These are phyloP conservation scores for Huiozyma sinensis DNA, from an alignment of 805 yeast genomes.

Conservation along the genomic window DNA sequence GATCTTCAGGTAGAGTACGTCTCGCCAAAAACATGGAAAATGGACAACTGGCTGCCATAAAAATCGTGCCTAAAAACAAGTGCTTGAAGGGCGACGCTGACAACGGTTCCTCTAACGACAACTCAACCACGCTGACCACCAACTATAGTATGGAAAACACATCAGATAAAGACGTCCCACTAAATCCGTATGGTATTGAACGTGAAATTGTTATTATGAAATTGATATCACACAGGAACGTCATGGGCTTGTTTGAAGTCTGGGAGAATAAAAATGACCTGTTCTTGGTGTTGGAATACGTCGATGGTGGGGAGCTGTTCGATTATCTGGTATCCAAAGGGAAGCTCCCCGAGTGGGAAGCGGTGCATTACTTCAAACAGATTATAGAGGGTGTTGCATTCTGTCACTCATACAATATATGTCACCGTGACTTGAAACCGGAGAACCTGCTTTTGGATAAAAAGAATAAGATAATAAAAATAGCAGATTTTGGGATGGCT, in stretches of 20 bases:
- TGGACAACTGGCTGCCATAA: conserved; percentile 74
- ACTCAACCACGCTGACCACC: conserved; percentile 10
- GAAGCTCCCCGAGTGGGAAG: conserved; percentile 60
- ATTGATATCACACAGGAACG: conserved; percentile 84
- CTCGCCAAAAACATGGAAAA: conserved; percentile 58
- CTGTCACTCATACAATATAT: conserved; percentile 70
- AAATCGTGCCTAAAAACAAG: conserved; percentile 58
- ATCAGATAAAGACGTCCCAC: conserved; percentile 6
- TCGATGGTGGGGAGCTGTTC: conserved; percentile 81
- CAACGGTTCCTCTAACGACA: conserved; percentile 1
- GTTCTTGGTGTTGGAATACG: conserved; percentile 68
- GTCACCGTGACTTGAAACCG: conserved; percentile 77
- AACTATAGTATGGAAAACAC: conserved; percentile 9
- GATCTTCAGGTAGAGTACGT: conserved; percentile 73
- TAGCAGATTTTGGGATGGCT: conserved; percentile 88
- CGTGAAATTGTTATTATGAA: conserved; percentile 97
- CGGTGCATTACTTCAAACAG: conserved; percentile 67
- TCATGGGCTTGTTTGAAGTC: conserved; percentile 87
- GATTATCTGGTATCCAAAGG: conserved; percentile 62
- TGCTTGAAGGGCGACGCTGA: conserved; percentile 25
- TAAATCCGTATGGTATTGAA: conserved; percentile 82
- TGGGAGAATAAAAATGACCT: conserved; percentile 95
- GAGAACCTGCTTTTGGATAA: conserved; percentile 65
- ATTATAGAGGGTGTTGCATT: conserved; percentile 69
- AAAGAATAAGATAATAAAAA: conserved; percentile 51